phyloP scores from a whole-genome alignment of 177 flowering plant species.

The Vitis hybrid region DNA sequence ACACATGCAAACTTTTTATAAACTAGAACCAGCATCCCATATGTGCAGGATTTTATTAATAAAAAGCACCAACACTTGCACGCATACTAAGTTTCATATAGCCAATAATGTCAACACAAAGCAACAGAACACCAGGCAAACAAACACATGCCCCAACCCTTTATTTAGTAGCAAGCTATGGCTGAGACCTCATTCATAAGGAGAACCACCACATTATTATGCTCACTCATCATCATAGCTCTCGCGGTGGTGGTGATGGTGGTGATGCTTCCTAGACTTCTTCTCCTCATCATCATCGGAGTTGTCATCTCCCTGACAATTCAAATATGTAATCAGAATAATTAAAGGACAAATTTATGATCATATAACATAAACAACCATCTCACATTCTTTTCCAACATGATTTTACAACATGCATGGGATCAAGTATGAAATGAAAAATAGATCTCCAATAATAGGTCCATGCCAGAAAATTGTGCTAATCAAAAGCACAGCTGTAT shows the following conservation, averaged over 20 bases:
- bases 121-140: neutral
- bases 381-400: neutral
- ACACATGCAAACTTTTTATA: neutral
- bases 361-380: neutral
- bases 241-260: conserved; percentile 55
- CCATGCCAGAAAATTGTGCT: too few relatives aligned
- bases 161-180: conserved; percentile 42
- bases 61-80: conserved; percentile 1
- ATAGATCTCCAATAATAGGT: too few relatives aligned
- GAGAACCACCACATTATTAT: neutral
- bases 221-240: conserved; percentile 50
- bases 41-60: conserved; percentile 23
- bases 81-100: neutral
- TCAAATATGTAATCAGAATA: neutral
- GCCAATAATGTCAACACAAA: neutral
- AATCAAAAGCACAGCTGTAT: too few relatives aligned
- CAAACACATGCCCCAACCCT: conserved; percentile 23
- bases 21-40: conserved; percentile 7
- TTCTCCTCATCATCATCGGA: conserved; percentile 53
- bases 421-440: too few relatives aligned
- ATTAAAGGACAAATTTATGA: neutral
- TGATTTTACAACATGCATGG: neutral
- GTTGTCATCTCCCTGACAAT: conserved; percentile 44
- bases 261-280: conserved; percentile 27
- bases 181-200: conserved; percentile 15